phyloP scores from a whole-genome alignment of 257 asterid species.

The Dorcoceras hygrometricum region DNA sequence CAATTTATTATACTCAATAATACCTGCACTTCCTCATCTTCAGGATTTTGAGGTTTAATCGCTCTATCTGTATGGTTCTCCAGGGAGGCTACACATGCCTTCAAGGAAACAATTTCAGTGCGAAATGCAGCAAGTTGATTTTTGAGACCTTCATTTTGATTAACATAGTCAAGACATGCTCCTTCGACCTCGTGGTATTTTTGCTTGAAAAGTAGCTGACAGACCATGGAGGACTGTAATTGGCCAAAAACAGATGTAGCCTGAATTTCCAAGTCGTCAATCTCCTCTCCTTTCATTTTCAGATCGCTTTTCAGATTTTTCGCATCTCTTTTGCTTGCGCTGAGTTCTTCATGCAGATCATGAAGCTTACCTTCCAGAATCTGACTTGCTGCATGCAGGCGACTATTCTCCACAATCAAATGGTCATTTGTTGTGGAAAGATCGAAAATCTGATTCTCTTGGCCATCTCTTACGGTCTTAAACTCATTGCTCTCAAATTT shows the following conservation, averaged over 20 bases:
- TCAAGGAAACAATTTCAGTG: slow-evolving; percentile 62
- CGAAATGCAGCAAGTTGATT: slow-evolving; percentile 53
- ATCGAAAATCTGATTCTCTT: slow-evolving; percentile 40
- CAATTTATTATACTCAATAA: slow-evolving; percentile 10
- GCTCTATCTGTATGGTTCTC: slow-evolving; percentile 51
- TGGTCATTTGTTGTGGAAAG: slow-evolving; percentile 39
- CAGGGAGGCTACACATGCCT: slow-evolving; percentile 63
- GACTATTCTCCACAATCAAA: slow-evolving; percentile 39
- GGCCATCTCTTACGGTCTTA: slow-evolving; percentile 33
- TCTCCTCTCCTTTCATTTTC: slow-evolving; percentile 43
- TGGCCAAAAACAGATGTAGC: slow-evolving; percentile 52
- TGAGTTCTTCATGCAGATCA: slow-evolving; percentile 37
- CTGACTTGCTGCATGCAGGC: slow-evolving; percentile 40
- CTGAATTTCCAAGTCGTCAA: slow-evolving; percentile 50
- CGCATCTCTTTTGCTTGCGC: slow-evolving; percentile 39
- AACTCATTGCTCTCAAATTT: slow-evolving; percentile 32
- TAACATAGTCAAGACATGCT: slow-evolving; percentile 39
- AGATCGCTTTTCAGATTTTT: slow-evolving; percentile 49
- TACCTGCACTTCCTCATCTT: slow-evolving; percentile 51
- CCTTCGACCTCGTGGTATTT: slow-evolving; percentile 64
- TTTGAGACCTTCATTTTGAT: slow-evolving; percentile 52
- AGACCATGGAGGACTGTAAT: slow-evolving; percentile 51
- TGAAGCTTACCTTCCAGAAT: slow-evolving; percentile 39
- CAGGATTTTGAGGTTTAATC: slow-evolving; percentile 49
- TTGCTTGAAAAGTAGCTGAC: slow-evolving; percentile 63